phyloP scores from a whole-genome alignment of 2,329 filamentous ascomycete genomes.

The Penicillium capsulatum region DNA sequence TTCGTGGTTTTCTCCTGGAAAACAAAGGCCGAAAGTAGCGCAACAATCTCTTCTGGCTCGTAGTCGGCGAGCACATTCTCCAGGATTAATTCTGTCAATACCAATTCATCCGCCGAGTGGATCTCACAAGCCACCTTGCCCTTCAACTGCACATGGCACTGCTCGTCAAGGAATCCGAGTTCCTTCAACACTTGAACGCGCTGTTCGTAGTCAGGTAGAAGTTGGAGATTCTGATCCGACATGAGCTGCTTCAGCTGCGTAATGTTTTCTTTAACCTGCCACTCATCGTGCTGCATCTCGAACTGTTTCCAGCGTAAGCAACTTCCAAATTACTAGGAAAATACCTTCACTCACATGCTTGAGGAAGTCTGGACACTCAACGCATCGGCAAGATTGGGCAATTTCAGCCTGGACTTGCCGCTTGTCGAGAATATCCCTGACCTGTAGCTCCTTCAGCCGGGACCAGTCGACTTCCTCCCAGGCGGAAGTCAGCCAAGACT shows the following conservation, averaged over 20 bases:
- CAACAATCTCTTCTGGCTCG: conserved; percentile 93
- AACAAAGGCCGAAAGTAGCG: conserved; percentile 87
- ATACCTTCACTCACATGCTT: conserved; percentile 68
- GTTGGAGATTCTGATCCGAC: conserved; percentile 92
- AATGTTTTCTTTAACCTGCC: conserved; percentile 93
- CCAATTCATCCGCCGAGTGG: conserved; percentile 92
- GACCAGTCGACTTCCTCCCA: conserved; percentile 84
- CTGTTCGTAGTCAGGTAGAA: conserved; percentile 95
- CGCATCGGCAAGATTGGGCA: conserved; percentile 62
- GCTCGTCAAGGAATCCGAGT: conserved; percentile 83
- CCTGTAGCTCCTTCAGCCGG: conserved; percentile 74
- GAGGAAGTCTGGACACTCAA: conserved; percentile 71
- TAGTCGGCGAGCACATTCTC: conserved; percentile 95
- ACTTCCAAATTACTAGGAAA: not conserved
- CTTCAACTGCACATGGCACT: conserved; percentile 85
- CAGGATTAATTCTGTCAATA: conserved; percentile 90
- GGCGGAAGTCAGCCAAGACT: conserved; percentile 65
- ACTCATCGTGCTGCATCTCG: conserved; percentile 93
- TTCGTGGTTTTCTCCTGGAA: conserved; percentile 95
- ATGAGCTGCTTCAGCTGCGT: conserved; percentile 79
- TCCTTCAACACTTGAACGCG: conserved; percentile 88
- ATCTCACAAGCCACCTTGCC: conserved; percentile 98
- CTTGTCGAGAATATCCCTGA: conserved; percentile 74
- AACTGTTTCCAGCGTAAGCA: conserved; percentile 53
- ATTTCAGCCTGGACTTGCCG: conserved; percentile 60